Base-by-base conservation (phyloP, 768 basidiomycete species). In the Psilocybe subaeruginosa region DNA sequence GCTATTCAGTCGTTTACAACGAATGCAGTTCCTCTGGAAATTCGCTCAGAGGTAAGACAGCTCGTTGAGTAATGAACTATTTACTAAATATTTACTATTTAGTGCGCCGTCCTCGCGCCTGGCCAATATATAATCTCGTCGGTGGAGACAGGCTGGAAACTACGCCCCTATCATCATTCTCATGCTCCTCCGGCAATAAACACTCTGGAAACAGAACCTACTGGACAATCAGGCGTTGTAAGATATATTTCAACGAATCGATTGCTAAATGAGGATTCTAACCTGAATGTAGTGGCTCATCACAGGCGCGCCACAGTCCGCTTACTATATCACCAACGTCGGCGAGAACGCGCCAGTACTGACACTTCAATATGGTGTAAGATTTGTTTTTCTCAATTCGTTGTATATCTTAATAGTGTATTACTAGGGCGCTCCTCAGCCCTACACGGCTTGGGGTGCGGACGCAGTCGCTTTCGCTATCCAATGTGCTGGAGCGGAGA, bases 291-390 rank as follows among this genome's bases (percentile, higher is more conserved):
- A 59, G 58, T 59, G 58, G 58, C 23, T 37, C 11, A 23, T 59
- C 14, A 43, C 50, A 1, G n/a, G 19, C n/a, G 58, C 58, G 8
- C 58, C 58, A 17, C 58, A 59, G 39, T 27, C 49, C 4, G 49
- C 58, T 11, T 59, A 59, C 35, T 59, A 51, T 29, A 43, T 59
- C 8, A 9, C 37, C 33, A 59, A 59, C 23, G 58, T 59, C 23
- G 58, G 58, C 5, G 58, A 59, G 37, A 43, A 43, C 14, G 27
- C 11, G 5, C 16, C 31, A 8, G 58, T 59, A 8, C 14, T 41
- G 9, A 59, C 58, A 14, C 58, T 59, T 8, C 39, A 52, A 16
- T 59, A 43, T 27, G 50, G 58, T 3, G 58, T 59, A 43, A 39
- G 58, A 23, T 35, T 35, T 35, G 33, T 7, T 7, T 35, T 35